Conservation (phyloP, 768 basidiomycete species). For the Mycena galopus region DNA sequence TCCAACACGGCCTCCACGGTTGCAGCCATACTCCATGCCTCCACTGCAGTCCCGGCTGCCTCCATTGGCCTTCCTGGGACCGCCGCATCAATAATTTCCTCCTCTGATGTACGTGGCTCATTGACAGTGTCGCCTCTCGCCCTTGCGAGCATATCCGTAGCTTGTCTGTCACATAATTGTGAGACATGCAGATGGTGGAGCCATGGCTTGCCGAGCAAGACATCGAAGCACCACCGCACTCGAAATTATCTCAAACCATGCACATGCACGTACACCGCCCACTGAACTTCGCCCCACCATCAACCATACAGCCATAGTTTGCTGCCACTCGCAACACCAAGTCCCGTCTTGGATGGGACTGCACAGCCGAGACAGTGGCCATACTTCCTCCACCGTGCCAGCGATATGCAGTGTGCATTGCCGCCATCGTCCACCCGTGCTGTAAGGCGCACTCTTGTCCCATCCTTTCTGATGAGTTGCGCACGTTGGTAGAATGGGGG, state of each 20-base stretch:
- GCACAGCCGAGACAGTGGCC: conserved; percentile 11
- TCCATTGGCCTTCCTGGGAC: too few relatives aligned
- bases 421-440: conserved; percentile 19
- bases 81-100: not conserved
- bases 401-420: conserved; percentile 20
- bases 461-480: conserved; percentile 9
- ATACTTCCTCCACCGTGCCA: conserved; percentile 14
- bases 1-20: too few relatives aligned
- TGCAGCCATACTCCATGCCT: too few relatives aligned
- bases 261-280: not conserved
- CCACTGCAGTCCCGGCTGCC: not conserved
- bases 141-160: not conserved
- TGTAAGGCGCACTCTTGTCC: not conserved
- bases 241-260: conserved; percentile 27
- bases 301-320: conserved; percentile 9
- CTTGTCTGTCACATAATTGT: conserved; percentile 22
- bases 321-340: conserved; percentile 11
- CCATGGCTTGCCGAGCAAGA: conserved; percentile 29
- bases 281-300: conserved; percentile 26
- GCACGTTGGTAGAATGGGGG: conserved; percentile 23
- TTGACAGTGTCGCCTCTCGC: conserved; percentile 4
- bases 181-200: conserved; percentile 15
- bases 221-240: conserved; percentile 14
- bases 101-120: not conserved
- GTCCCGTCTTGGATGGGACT: not conserved